Evolutionary conservation across 371 early-diverging fungal genomes (phyloP).

Genomic region (Encephalitozoon romaleae): DNA sequence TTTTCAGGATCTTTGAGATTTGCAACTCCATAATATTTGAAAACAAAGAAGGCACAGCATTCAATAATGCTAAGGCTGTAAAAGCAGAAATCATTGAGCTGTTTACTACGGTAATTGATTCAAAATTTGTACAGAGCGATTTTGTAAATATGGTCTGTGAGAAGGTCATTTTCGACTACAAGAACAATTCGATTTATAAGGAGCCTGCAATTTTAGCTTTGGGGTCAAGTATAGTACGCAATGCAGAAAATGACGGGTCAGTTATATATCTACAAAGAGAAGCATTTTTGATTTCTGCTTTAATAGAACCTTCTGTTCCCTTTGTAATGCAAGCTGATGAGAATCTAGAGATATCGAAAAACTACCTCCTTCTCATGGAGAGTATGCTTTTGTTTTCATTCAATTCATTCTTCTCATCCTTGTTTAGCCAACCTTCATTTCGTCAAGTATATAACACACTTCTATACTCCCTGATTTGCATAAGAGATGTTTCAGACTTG

Average conservation of each 20-base stretch:
- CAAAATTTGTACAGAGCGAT: background rate
- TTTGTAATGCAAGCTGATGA: constrained; percentile 44
- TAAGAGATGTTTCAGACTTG: constrained; percentile 37
- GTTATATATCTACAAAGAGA: constrained; percentile 27
- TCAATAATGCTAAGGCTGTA: constrained; percentile 4
- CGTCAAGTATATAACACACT: constrained; percentile 27
- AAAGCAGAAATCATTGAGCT: constrained; percentile 34
- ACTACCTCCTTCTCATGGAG: constrained; percentile 33
- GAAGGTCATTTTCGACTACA: constrained; percentile 44
- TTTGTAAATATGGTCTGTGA: constrained; percentile 40
- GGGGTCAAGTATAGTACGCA: constrained; percentile 21
- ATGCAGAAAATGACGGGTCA: constrained; percentile 11
- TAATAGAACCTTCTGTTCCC: constrained; percentile 40
- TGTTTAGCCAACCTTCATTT: constrained; percentile 20
- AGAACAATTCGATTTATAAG: constrained; percentile 9
- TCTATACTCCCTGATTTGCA: constrained; percentile 23
- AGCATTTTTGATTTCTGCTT: constrained; percentile 29
- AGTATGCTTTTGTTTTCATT: constrained; percentile 12
- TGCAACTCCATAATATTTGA: constrained; percentile 9
- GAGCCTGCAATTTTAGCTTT: constrained; percentile 30
- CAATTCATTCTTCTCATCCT: constrained; percentile 23
- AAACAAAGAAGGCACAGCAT: background rate
- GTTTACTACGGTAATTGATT: constrained; percentile 24
- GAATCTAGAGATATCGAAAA: constrained; percentile 29
- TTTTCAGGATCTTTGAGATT: constrained; percentile 23